Percentiles rank a stretch among this genome's conserved stretches.
phyloP scores from a whole-genome alignment of 805 yeast genomes.

The Ogataea haglerorum region DNA sequence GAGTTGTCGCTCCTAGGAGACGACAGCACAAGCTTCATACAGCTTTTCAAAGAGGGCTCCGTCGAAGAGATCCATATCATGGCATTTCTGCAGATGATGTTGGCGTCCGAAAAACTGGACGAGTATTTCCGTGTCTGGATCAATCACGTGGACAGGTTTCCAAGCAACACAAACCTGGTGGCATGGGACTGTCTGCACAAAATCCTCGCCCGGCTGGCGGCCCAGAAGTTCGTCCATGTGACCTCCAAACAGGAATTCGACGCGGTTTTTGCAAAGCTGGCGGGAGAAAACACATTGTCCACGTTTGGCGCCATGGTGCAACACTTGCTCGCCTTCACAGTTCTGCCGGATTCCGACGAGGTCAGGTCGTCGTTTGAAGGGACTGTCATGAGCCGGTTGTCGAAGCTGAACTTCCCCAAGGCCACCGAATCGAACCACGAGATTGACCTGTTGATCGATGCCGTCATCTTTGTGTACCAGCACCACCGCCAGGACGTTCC shows the following conservation, averaged over 20 bases:
- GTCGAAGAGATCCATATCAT: slow-evolving; percentile 8
- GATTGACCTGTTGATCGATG: slow-evolving; percentile 34
- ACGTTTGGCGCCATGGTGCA: slow-evolving; percentile 10
- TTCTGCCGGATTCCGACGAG: slow-evolving; percentile 7
- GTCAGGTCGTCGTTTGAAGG: slow-evolving; percentile 9
- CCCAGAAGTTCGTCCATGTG: slow-evolving; percentile 1
- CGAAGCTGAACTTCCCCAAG: slow-evolving; percentile 39
- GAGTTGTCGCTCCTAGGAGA: background rate
- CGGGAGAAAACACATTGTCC: background rate
- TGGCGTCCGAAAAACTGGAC: slow-evolving; percentile 6
- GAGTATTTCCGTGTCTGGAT: slow-evolving; percentile 14
- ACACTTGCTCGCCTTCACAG: slow-evolving; percentile 20
- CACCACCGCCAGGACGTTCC: slow-evolving; percentile 15
- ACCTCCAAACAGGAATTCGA: slow-evolving; percentile 9
- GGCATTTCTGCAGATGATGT: slow-evolving; percentile 10
- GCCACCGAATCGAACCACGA: slow-evolving; percentile 36
- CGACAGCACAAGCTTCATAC: slow-evolving; percentile 1
- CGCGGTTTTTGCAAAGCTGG: slow-evolving; percentile 4
- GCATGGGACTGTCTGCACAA: slow-evolving; percentile 24
- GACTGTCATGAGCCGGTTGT: slow-evolving; percentile 16
- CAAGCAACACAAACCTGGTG: slow-evolving; percentile 21
- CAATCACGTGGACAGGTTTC: slow-evolving; percentile 14
- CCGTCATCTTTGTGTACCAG: slow-evolving; percentile 20
- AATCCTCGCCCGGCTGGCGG: slow-evolving; percentile 7
- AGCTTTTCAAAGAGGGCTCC: slow-evolving; percentile 3